Percentiles rank a stretch among this genome's conserved stretches.
phyloP scores from a whole-genome alignment of 2,329 filamentous ascomycete genomes.

The Penicillium palitans region DNA sequence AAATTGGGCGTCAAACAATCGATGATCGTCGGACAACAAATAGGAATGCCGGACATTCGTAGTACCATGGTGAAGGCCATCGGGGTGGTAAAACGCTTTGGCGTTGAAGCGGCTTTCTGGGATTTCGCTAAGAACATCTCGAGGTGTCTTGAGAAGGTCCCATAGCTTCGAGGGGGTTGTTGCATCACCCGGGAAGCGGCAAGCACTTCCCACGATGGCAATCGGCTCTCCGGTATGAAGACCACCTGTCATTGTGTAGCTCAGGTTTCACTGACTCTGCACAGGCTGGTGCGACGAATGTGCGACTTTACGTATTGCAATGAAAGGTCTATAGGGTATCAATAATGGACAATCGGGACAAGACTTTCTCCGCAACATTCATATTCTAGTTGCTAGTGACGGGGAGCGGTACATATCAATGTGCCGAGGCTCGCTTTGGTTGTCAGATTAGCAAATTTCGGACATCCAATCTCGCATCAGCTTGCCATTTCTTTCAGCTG shows the following conservation, averaged over 20 bases:
- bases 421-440: slow-evolving; percentile 1
- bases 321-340: slow-evolving; percentile 5
- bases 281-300: slow-evolving; percentile 5
- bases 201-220: slow-evolving; percentile 31
- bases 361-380: slow-evolving; percentile 8
- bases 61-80: slow-evolving; percentile 27
- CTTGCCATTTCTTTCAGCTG: slow-evolving; percentile 7
- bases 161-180: slow-evolving; percentile 27
- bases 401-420: slow-evolving; percentile 15
- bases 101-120: slow-evolving; percentile 26
- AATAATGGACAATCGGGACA: neutral
- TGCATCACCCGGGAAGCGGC: slow-evolving; percentile 28
- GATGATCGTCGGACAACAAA: slow-evolving; percentile 25
- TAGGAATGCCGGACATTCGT: slow-evolving; percentile 30
- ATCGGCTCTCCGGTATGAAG: slow-evolving; percentile 22
- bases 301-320: slow-evolving; percentile 9
- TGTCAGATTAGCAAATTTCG: neutral
- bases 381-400: slow-evolving; percentile 1
- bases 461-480: slow-evolving; percentile 10
- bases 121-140: slow-evolving; percentile 24
- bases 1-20: slow-evolving; percentile 30
- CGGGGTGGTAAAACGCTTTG: slow-evolving; percentile 26
- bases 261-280: slow-evolving; percentile 6
- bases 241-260: slow-evolving; percentile 17
- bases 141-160: slow-evolving; percentile 28